Percentiles rank a stretch among this genome's conserved stretches.
phyloP scores from a whole-genome alignment of 768 basidiomycete species.

The Hortiboletus flavorubellus region DNA sequence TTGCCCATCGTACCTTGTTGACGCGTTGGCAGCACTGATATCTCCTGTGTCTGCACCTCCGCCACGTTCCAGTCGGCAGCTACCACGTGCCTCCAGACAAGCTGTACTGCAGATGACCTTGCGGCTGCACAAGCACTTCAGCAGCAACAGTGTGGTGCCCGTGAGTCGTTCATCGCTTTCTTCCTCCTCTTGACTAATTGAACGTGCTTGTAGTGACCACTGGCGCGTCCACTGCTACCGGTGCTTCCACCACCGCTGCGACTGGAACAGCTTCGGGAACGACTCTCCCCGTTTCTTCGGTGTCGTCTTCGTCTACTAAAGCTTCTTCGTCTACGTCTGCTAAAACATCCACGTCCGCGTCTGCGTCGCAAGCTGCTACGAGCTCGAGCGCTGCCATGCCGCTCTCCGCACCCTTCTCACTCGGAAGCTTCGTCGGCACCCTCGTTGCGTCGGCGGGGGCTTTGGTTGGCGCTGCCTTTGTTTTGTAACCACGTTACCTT shows the following conservation, averaged over 20 bases:
- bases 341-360: neutral
- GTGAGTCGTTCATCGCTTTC: conserved; percentile 5
- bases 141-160: conserved; percentile 27
- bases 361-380: neutral
- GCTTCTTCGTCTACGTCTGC: neutral
- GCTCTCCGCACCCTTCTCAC: conserved; percentile 15
- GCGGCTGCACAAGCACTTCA: conserved; percentile 33
- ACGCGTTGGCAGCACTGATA: conserved; percentile 32
- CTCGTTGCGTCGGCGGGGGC: conserved; percentile 26
- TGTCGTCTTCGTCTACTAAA: neutral
- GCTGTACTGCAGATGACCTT: conserved; percentile 33
- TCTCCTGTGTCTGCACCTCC: conserved; percentile 40
- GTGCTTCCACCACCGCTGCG: neutral
- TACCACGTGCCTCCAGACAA: conserved; percentile 30
- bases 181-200: neutral
- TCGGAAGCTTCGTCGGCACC: conserved; percentile 16
- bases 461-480: conserved; percentile 24
- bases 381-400: conserved; percentile 18
- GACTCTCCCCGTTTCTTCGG: neutral
- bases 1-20: neutral
- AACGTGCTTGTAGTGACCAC: neutral
- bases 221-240: neutral
- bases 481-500: conserved; percentile 13
- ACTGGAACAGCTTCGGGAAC: neutral
- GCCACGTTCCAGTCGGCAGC: conserved; percentile 36